Conservation (phyloP, 805 yeast species). For the Lachancea nothofagi region DNA sequence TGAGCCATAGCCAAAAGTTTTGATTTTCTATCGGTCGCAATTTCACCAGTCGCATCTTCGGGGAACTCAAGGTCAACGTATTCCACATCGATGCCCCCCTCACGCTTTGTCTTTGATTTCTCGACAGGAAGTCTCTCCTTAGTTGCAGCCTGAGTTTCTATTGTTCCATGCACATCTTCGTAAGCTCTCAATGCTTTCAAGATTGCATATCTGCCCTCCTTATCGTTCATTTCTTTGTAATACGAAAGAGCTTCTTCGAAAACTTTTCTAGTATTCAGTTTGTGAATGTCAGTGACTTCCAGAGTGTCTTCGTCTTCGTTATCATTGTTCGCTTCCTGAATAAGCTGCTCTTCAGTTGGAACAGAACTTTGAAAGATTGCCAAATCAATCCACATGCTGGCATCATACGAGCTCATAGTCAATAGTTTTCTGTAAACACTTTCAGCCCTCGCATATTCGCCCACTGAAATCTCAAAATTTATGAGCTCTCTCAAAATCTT, state of each 20-base stretch:
- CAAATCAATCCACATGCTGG: constrained; percentile 52
- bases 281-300: constrained; percentile 48
- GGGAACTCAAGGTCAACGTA: constrained; percentile 60
- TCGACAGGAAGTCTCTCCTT: constrained; percentile 46
- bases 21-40: constrained; percentile 14
- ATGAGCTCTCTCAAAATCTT: constrained; percentile 40
- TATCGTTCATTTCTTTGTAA: constrained; percentile 36
- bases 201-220: constrained; percentile 45
- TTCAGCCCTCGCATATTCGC: constrained; percentile 53
- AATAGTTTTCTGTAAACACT: constrained; percentile 40
- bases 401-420: constrained; percentile 28
- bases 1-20: constrained; percentile 44
- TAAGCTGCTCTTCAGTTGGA: constrained; percentile 43
- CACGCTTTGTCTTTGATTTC: constrained; percentile 34
- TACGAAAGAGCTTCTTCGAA: constrained; percentile 49
- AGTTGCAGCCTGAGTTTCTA: constrained; percentile 34
- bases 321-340: too few species aligned
- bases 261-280: constrained; percentile 45
- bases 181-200: constrained; percentile 59
- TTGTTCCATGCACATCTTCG: constrained; percentile 57
- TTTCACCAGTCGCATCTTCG: constrained; percentile 41
- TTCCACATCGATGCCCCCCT: constrained; percentile 46
- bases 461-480: constrained; percentile 57
- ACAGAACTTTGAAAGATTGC: constrained; percentile 69
- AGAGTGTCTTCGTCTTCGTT: constrained; percentile 45